Conservation (phyloP, 2,329 filamentous ascomycete genomes). For the Trichoderma oligosporum region DNA sequence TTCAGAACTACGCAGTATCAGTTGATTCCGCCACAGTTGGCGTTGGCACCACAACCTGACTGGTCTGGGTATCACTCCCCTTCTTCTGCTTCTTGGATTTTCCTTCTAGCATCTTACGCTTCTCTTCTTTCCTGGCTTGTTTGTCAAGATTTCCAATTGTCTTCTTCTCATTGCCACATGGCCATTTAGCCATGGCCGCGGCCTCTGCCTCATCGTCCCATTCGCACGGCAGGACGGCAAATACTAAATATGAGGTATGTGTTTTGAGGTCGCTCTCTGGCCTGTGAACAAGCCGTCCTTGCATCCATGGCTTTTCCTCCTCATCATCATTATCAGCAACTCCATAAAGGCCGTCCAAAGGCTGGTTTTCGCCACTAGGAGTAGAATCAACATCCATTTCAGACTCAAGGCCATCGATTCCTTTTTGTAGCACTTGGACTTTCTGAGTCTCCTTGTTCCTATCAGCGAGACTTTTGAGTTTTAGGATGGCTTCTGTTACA, state of each 20-base stretch:
- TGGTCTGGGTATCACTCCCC: conserved; percentile 16
- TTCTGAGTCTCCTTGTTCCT: conserved; percentile 64
- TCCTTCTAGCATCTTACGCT: conserved; percentile 48
- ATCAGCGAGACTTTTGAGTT: conserved; percentile 69
- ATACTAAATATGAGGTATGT: conserved; percentile 95
- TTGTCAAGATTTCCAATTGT: conserved; percentile 54
- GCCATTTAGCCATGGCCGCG: conserved; percentile 60
- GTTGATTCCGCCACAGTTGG: not conserved
- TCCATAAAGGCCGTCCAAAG: conserved; percentile 15
- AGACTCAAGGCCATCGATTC: conserved; percentile 31
- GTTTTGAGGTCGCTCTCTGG: conserved; percentile 88
- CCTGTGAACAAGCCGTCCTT: conserved; percentile 74
- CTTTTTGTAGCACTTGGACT: conserved; percentile 28
- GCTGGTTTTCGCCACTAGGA: conserved; percentile 21
- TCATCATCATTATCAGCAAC: conserved; percentile 24
- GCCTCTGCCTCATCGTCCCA: conserved; percentile 83
- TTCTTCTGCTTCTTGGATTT: conserved; percentile 37
- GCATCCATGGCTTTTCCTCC: conserved; percentile 59
- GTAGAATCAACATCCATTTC: conserved; percentile 42
- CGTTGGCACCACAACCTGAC: conserved; percentile 11
- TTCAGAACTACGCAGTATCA: not conserved
- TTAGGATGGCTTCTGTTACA: conserved; percentile 73
- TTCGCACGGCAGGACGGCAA: conserved; percentile 80
- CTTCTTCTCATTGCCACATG: conserved; percentile 51
- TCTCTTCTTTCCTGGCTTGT: conserved; percentile 53